phyloP scores from a whole-genome alignment of 352 stramenopile species.

The Phytophthora lateralis region DNA sequence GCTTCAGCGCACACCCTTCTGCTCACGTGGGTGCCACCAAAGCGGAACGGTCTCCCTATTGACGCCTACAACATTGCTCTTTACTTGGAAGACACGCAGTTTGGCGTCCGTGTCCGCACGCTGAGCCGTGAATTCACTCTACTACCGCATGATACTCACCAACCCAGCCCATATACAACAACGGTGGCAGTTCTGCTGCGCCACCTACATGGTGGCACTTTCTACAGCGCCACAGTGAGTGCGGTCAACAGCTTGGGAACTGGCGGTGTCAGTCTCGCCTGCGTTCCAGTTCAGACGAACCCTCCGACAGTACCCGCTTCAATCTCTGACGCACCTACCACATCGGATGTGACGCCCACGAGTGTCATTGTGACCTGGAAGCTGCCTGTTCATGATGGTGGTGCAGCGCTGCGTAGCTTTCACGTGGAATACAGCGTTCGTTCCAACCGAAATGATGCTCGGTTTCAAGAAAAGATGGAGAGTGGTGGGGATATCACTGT shows the following conservation, averaged over 20 bases:
- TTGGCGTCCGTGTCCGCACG: constrained; percentile 52
- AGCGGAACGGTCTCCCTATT: constrained; percentile 60
- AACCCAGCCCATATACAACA: constrained; percentile 2
- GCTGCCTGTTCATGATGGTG: constrained; percentile 55
- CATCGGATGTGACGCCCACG: constrained; percentile 53
- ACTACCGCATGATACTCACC: constrained; percentile 23
- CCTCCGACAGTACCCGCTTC: constrained; percentile 41
- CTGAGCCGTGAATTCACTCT: constrained; percentile 48
- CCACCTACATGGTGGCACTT: constrained; percentile 46
- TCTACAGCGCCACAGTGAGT: constrained; percentile 53
- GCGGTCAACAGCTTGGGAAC: constrained; percentile 55
- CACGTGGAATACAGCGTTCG: constrained; percentile 58
- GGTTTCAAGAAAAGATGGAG: constrained; percentile 34
- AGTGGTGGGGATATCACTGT: constrained; percentile 46
- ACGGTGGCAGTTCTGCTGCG: constrained; percentile 23
- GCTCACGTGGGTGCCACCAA: constrained; percentile 44
- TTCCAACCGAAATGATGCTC: constrained; percentile 10
- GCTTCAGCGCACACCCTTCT: constrained; percentile 48
- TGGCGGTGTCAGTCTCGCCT: constrained; percentile 44
- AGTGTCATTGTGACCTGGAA: constrained; percentile 48
- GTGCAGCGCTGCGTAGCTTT: constrained; percentile 46
- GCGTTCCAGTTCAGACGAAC: constrained; percentile 45
- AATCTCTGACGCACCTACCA: constrained; percentile 31
- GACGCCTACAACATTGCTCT: constrained; percentile 49
- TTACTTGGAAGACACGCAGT: constrained; percentile 61